These are phyloP conservation scores for Ogataea trehalophila DNA, from an alignment of 805 yeast species.

Conservation along the genomic window DNA sequence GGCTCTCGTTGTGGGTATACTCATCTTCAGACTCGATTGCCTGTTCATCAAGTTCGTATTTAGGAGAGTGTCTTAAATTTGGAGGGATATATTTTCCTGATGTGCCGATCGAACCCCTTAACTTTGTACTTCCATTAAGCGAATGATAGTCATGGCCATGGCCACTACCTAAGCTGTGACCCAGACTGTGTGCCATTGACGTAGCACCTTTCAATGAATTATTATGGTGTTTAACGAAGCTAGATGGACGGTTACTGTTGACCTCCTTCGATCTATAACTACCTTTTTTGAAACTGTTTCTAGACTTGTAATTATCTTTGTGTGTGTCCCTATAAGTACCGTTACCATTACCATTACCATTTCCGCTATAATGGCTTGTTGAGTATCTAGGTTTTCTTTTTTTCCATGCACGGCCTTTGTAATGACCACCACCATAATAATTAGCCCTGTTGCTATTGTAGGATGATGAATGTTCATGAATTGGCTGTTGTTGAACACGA, in stretches of 20 bases:
- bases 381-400: slow-evolving; percentile 24
- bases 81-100: slow-evolving; percentile 70
- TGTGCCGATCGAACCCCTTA: slow-evolving; percentile 25
- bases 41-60: slow-evolving; percentile 14
- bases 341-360: slow-evolving; percentile 11
- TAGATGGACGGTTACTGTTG: background rate
- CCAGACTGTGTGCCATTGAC: background rate
- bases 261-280: slow-evolving; percentile 1
- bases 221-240: background rate
- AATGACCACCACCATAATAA: slow-evolving; percentile 19
- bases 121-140: slow-evolving; percentile 11
- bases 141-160: slow-evolving; percentile 13
- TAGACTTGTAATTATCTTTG: slow-evolving; percentile 21
- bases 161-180: slow-evolving; percentile 4
- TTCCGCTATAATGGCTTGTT: slow-evolving; percentile 9
- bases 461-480: slow-evolving; percentile 1
- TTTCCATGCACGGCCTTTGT: slow-evolving; percentile 26
- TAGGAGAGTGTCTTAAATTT: slow-evolving; percentile 50
- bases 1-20: slow-evolving; percentile 19
- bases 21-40: slow-evolving; percentile 29
- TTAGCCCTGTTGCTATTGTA: slow-evolving; percentile 5
- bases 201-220: slow-evolving; percentile 2
- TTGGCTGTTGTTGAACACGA: slow-evolving; percentile 22
- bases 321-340: slow-evolving; percentile 2
- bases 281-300: slow-evolving; percentile 7